Percentiles rank a stretch among this genome's conserved stretches.
Conservation (phyloP, 352 stramenopile genomes). For the Pythium scleroteichum region DNA sequence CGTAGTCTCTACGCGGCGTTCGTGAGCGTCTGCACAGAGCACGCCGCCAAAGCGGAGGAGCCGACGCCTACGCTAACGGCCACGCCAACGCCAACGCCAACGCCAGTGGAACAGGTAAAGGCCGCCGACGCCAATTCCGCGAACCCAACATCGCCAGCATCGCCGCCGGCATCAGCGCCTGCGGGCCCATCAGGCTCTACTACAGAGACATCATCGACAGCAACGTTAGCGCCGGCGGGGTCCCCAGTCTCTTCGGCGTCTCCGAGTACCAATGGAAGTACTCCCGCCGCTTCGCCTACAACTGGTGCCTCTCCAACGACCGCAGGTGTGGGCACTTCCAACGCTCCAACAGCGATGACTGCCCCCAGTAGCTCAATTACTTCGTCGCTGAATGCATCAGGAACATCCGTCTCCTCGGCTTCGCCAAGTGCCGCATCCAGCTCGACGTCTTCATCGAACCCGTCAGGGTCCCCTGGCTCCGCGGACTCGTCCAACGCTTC, state of each 20-base stretch:
- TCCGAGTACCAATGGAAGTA: too few relatives aligned
- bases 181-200: too few relatives aligned
- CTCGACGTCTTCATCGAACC: neutral
- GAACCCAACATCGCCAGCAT: neutral
- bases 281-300: too few relatives aligned
- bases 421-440: neutral
- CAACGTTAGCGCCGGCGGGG: too few relatives aligned
- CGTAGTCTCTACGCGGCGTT: conserved; percentile 1
- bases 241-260: too few relatives aligned
- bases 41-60: neutral
- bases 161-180: neutral
- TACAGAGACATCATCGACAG: too few relatives aligned
- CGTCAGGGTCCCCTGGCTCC: too few relatives aligned
- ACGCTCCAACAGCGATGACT: too few relatives aligned
- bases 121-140: neutral
- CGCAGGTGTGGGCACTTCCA: too few relatives aligned
- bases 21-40: conserved; percentile 2
- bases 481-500: too few relatives aligned
- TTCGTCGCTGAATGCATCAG: neutral
- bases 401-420: neutral
- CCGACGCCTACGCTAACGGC: neutral
- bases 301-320: too few relatives aligned
- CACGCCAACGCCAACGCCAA: neutral
- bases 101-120: neutral
- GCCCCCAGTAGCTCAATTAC: neutral